These are phyloP conservation scores for Neonectria coccinea DNA, from an alignment of 2,329 filamentous ascomycete genomes.

Conservation along the genomic window DNA sequence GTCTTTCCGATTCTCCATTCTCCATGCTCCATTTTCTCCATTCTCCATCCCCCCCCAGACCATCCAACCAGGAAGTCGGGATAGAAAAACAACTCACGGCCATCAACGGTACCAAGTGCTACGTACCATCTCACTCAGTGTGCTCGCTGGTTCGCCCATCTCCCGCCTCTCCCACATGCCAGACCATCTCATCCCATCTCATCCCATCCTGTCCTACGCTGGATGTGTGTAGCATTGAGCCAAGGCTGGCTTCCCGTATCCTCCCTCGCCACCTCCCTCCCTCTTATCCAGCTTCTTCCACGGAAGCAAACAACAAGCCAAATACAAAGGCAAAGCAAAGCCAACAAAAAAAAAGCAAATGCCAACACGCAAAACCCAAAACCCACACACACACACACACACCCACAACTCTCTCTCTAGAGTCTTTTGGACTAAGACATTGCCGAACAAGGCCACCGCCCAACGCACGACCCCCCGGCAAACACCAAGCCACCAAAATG, in stretches of 20 bases:
- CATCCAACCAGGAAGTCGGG: slow-evolving; percentile 39
- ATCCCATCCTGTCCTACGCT: too few relatives aligned
- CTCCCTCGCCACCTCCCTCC: neutral
- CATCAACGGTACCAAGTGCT: too few relatives aligned
- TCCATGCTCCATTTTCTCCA: slow-evolving; percentile 7
- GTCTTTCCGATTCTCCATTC: slow-evolving; percentile 6
- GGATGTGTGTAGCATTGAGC: too few relatives aligned
- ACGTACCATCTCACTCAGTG: neutral
- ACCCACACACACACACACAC: neutral
- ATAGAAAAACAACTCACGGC: slow-evolving; percentile 37
- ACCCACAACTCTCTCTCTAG: neutral
- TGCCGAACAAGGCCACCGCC: slow-evolving; percentile 9
- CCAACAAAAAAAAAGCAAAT: neutral
- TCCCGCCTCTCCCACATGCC: neutral
- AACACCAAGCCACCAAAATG: slow-evolving; percentile 19
- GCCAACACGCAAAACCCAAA: neutral
- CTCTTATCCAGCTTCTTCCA: neutral
- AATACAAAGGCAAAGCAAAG: neutral
- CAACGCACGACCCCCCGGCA: slow-evolving; percentile 16
- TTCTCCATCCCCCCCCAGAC: slow-evolving; percentile 16
- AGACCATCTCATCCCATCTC: too few relatives aligned
- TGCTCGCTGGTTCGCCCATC: slow-evolving; percentile 1
- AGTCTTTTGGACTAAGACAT: slow-evolving; percentile 8
- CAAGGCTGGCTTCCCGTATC: neutral
- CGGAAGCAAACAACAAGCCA: neutral